Percentiles rank a stretch among this genome's conserved stretches.
phyloP scores from a whole-genome alignment of 805 yeast species.

The Priceomyces fermenticarens region DNA sequence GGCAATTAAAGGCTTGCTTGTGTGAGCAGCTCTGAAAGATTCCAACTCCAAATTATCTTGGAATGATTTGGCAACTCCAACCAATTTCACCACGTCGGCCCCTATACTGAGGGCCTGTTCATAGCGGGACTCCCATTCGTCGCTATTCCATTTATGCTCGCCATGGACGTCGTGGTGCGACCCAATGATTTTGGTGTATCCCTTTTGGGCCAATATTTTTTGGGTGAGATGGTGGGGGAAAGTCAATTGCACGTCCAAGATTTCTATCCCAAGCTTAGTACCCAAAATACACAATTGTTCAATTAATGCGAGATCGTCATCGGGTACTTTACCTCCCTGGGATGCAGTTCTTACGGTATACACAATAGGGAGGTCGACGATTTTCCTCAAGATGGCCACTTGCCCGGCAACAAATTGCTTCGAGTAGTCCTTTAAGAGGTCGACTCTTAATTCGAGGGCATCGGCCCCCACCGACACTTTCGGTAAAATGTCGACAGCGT shows the following conservation, averaged over 20 bases:
- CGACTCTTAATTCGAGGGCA: conserved; percentile 85
- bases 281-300: conserved; percentile 57
- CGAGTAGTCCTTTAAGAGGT: conserved; percentile 52
- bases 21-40: conserved; percentile 58
- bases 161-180: conserved; percentile 79
- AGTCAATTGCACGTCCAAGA: conserved; percentile 74
- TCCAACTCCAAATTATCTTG: conserved; percentile 73
- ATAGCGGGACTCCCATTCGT: conserved; percentile 74
- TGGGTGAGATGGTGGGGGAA: conserved; percentile 56
- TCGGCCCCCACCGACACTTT: conserved; percentile 64
- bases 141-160: conserved; percentile 56
- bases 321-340: conserved; percentile 84
- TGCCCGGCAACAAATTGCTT: conserved; percentile 67
- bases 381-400: conserved; percentile 63
- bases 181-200: conserved; percentile 71
- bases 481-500: conserved; percentile 44
- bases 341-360: conserved; percentile 73
- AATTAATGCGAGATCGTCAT: conserved; percentile 47
- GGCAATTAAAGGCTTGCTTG: conserved; percentile 67
- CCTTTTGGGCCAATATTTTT: conserved; percentile 49
- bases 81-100: conserved; percentile 78
- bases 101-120: conserved; percentile 61
- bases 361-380: conserved; percentile 68
- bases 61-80: conserved; percentile 66
- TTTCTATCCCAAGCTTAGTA: conserved; percentile 74